Conservation (phyloP, 2,329 filamentous ascomycete genomes). For the Ilyonectria destructans region DNA sequence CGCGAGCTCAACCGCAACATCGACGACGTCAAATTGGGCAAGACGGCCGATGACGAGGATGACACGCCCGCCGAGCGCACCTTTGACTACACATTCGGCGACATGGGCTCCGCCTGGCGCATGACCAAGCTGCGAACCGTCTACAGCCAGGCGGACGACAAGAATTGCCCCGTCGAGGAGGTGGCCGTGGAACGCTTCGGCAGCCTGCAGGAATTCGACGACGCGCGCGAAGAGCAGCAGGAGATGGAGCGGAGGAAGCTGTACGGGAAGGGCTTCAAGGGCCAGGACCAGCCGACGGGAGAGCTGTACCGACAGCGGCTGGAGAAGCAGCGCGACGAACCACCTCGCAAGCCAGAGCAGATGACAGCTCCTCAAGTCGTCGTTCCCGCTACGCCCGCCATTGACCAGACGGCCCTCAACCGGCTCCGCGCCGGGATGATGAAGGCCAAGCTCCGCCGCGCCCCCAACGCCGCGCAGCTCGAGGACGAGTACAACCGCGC, state of each 20-base stretch:
- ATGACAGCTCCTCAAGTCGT: constrained; percentile 67
- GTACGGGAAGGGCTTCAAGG: constrained; percentile 89
- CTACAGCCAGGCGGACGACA: constrained; percentile 84
- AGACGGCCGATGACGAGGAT: constrained; percentile 34
- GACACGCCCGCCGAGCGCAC: constrained; percentile 65
- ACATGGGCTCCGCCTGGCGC: constrained; percentile 91
- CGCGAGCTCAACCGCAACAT: constrained; percentile 83
- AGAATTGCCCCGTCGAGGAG: constrained; percentile 81
- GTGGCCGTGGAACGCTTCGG: constrained; percentile 89
- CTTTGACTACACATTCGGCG: constrained; percentile 89
- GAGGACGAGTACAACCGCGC: constrained; percentile 89
- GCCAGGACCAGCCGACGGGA: constrained; percentile 89
- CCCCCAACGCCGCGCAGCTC: constrained; percentile 81
- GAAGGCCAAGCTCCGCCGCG: constrained; percentile 90
- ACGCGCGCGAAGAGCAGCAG: constrained; percentile 92
- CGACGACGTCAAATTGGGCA: constrained; percentile 73
- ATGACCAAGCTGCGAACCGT: constrained; percentile 95
- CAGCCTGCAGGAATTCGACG: constrained; percentile 87
- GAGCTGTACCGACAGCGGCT: constrained; percentile 88
- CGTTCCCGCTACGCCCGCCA: constrained; percentile 53
- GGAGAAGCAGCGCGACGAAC: constrained; percentile 66
- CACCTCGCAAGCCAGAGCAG: constrained; percentile 58
- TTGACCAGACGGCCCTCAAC: constrained; percentile 89
- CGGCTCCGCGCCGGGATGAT: constrained; percentile 94
- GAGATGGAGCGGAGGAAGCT: constrained; percentile 87